A percentile compares a stretch with the other conserved stretches of the same genome.
Conservation (phyloP, 2,329 filamentous ascomycete species). For the Phyllosticta paracitricarpa region DNA sequence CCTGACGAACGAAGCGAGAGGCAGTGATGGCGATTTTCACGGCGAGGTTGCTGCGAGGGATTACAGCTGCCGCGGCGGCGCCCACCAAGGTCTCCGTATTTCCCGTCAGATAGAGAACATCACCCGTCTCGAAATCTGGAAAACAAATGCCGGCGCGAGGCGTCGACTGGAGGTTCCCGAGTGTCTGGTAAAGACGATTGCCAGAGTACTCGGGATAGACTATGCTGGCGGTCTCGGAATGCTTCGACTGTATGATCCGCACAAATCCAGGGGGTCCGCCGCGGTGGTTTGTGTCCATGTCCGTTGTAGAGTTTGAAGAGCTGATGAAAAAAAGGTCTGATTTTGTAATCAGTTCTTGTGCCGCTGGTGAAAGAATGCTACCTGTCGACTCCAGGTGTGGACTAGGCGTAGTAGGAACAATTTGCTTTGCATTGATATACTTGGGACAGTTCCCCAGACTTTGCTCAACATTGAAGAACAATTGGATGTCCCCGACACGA, state of each 20-base stretch:
- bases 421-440: constrained; percentile 66
- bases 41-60: constrained; percentile 63
- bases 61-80: constrained; percentile 47
- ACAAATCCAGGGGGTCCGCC: constrained; percentile 68
- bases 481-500: constrained; percentile 36
- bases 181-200: constrained; percentile 72
- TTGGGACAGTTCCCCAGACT: constrained; percentile 77
- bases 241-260: constrained; percentile 48
- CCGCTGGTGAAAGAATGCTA: constrained; percentile 42
- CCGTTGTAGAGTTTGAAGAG: constrained; percentile 47
- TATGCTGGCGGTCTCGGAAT: constrained; percentile 36
- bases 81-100: constrained; percentile 56
- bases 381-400: constrained; percentile 43
- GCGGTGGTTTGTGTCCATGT: constrained; percentile 79
- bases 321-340: constrained; percentile 74
- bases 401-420: constrained; percentile 45
- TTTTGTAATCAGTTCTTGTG: constrained; percentile 48
- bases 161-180: constrained; percentile 63
- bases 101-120: constrained; percentile 68
- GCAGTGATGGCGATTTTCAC: constrained; percentile 56
- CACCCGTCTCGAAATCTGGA: constrained; percentile 62
- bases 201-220: constrained; percentile 79
- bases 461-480: constrained; percentile 61
- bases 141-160: constrained; percentile 61
- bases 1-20: constrained; percentile 52